phyloP scores from a whole-genome alignment of 495 filamentous ascomycete species.

The Usnea hakonensis region DNA sequence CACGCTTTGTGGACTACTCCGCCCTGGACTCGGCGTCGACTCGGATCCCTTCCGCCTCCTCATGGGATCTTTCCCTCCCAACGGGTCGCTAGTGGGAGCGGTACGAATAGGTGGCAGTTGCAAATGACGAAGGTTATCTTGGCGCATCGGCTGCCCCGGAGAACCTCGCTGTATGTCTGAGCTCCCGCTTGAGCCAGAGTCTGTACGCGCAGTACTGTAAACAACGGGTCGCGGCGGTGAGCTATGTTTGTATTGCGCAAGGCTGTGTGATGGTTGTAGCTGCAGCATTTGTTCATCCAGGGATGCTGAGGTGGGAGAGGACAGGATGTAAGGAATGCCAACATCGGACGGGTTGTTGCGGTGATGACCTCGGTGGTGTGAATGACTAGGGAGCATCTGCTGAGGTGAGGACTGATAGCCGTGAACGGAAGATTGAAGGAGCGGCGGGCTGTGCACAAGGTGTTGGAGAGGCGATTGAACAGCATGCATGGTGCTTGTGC shows the following conservation, averaged over 20 bases:
- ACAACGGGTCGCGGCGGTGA: conserved; percentile 22
- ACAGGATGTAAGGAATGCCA: conserved; percentile 13
- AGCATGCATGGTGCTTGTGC: conserved; percentile 16
- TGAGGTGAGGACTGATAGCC: conserved; percentile 17
- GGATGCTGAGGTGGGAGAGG: conserved; percentile 5
- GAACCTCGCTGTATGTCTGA: conserved; percentile 22
- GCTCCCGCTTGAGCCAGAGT: conserved; percentile 17
- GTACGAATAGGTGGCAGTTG: conserved; percentile 26
- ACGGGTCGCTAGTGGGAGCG: conserved; percentile 17
- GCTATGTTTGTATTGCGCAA: conserved; percentile 20
- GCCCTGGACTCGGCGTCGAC: conserved; percentile 18
- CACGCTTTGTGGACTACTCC: conserved; percentile 20
- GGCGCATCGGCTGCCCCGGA: conserved; percentile 12
- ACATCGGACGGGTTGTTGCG: conserved; percentile 20
- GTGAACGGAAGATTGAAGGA: conserved; percentile 16
- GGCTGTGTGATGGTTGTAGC: conserved; percentile 20
- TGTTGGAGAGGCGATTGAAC: conserved; percentile 18
- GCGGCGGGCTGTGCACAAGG: conserved; percentile 11
- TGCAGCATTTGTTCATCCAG: conserved; percentile 17
- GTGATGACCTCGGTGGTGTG: conserved; percentile 12
- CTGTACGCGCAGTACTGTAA: conserved; percentile 19
- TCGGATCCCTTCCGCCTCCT: conserved; percentile 16
- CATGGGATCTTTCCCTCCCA: conserved; percentile 9
- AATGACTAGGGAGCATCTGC: conserved; percentile 12
- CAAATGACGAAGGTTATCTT: conserved; percentile 22